These are phyloP conservation scores for slime mould (Dictyostelium discoideum) DNA, from an alignment of 78 protist genomes.

Conservation along the genomic window dicty_2.7 NC_007091.3:3543501-3544000, in stretches of 20 bases:
- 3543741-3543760: slow-evolving; percentile 53
- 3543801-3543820: neutral
- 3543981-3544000: neutral
- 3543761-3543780: neutral
- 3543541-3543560: neutral
- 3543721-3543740: slow-evolving; percentile 66
- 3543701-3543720: slow-evolving; percentile 65
- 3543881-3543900: slow-evolving; percentile 57
- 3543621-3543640: neutral
- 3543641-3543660: slow-evolving; percentile 2
- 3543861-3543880: slow-evolving; percentile 67
- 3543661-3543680: slow-evolving; percentile 42
- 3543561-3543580: neutral
- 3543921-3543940: slow-evolving; percentile 67
- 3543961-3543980: neutral
- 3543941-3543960: neutral
- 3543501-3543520: neutral
- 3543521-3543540: neutral
- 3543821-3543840: too few relatives aligned
- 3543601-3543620: neutral
- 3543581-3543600: neutral
- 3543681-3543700: slow-evolving; percentile 45
- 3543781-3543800: too few relatives aligned
- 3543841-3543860: too few relatives aligned
- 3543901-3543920: slow-evolving; percentile 78